phyloP scores from a whole-genome alignment of 2,329 filamentous ascomycete genomes.

The Anisogramma anomala region DNA sequence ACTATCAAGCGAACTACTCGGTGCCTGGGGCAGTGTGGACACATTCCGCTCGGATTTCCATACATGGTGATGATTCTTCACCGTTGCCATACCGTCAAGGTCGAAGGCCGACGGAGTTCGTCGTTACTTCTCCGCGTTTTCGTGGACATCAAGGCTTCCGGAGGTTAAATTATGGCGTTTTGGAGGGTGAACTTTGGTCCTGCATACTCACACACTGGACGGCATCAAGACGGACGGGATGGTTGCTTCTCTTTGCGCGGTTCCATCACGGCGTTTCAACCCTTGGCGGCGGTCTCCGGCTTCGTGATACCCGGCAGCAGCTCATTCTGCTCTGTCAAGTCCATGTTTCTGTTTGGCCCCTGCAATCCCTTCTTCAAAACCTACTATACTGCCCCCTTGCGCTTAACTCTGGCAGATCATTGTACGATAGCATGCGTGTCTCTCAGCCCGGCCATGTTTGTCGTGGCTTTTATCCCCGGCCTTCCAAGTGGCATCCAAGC shows the following conservation, averaged over 20 bases:
- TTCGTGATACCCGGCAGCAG: constrained; percentile 14
- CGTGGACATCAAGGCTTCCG: neutral
- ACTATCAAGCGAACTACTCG: neutral
- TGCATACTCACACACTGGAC: neutral
- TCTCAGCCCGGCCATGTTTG: constrained; percentile 2
- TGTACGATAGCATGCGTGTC: constrained; percentile 12
- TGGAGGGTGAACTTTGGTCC: neutral
- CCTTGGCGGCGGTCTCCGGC: constrained; percentile 4
- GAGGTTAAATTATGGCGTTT: neutral
- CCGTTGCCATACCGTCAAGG: too few relatives aligned
- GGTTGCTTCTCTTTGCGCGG: neutral
- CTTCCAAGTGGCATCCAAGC: neutral
- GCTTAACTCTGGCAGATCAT: constrained; percentile 15
- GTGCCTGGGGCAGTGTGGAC: neutral
- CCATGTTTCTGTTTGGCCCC: constrained; percentile 4
- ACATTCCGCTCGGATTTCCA: neutral
- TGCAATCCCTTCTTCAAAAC: constrained; percentile 2
- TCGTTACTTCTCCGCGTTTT: neutral
- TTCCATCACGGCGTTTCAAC: constrained; percentile 8
- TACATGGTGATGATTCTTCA: neutral
- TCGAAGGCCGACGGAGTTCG: too few relatives aligned
- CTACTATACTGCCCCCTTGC: constrained; percentile 6
- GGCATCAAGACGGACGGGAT: neutral
- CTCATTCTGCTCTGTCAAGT: constrained; percentile 4
- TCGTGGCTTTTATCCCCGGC: constrained; percentile 4